Conservation (phyloP, 1,284 basidiomycete genomes). For the Ceratobasidium sp. region DNA sequence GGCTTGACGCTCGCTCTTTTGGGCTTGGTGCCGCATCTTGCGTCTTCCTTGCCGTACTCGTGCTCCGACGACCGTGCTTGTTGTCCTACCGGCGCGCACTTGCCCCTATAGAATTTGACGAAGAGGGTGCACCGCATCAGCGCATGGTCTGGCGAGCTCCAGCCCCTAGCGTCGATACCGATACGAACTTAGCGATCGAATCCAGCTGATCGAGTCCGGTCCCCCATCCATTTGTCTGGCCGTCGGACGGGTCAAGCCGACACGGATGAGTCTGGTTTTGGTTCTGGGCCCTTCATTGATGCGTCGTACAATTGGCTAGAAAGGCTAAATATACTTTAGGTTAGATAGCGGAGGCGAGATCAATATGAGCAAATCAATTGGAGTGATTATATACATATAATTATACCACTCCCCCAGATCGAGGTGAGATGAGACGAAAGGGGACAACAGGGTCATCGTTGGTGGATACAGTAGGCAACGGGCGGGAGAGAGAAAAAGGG, state of each 20-base stretch:
- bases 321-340: slow-evolving; percentile 20
- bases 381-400: slow-evolving; percentile 45
- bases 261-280: not conserved
- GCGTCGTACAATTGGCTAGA: slow-evolving; percentile 18
- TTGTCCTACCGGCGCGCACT: not conserved
- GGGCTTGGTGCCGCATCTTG: slow-evolving; percentile 27
- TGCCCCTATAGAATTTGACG: slow-evolving; percentile 67
- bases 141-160: slow-evolving; percentile 47
- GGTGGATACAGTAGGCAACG: slow-evolving; percentile 39
- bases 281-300: slow-evolving; percentile 9
- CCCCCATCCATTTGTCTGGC: slow-evolving; percentile 6
- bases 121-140: slow-evolving; percentile 60
- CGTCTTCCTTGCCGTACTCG: slow-evolving; percentile 6
- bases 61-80: slow-evolving; percentile 6
- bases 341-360: slow-evolving; percentile 19
- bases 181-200: slow-evolving; percentile 30
- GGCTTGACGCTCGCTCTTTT: slow-evolving; percentile 2
- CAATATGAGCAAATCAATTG: slow-evolving; percentile 10
- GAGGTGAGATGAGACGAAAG: slow-evolving; percentile 6
- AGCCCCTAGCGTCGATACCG: not conserved
- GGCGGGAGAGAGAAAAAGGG: not conserved
- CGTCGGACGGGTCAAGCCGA: not conserved
- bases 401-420: slow-evolving; percentile 30
- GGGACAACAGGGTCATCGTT: slow-evolving; percentile 13
- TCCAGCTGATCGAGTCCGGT: slow-evolving; percentile 25